phyloP scores from a whole-genome alignment of 2,329 filamentous ascomycete genomes.

The Alternaria burnsii region DNA sequence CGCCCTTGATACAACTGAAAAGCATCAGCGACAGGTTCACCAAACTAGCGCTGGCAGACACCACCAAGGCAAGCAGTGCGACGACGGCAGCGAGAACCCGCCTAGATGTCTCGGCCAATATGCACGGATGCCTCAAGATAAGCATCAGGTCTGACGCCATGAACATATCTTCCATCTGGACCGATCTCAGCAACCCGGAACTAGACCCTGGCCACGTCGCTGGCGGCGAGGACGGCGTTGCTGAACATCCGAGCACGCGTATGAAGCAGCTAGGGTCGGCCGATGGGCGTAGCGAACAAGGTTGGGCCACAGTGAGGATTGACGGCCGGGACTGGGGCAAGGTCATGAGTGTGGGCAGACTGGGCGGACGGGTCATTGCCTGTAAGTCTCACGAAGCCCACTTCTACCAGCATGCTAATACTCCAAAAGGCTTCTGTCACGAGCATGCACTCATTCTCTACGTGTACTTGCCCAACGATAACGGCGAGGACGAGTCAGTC shows the following conservation, averaged over 20 bases:
- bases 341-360: conserved; percentile 88
- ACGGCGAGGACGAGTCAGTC: conserved; percentile 74
- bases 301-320: conserved; percentile 88
- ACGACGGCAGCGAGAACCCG: conserved; percentile 57
- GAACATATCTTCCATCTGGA: conserved; percentile 86
- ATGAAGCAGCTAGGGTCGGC: conserved; percentile 69
- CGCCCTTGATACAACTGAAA: conserved; percentile 86
- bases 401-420: conserved; percentile 21
- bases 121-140: conserved; percentile 86
- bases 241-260: conserved; percentile 80
- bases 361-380: conserved; percentile 91
- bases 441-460: conserved; percentile 84
- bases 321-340: conserved; percentile 94
- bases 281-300: conserved; percentile 74
- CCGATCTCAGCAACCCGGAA: conserved; percentile 83
- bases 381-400: conserved; percentile 61
- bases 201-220: conserved; percentile 79
- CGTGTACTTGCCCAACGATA: conserved; percentile 79
- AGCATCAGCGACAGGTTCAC: conserved; percentile 96
- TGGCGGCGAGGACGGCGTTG: conserved; percentile 70
- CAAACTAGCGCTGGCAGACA: conserved; percentile 67
- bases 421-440: conserved; percentile 69
- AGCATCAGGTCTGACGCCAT: conserved; percentile 84
- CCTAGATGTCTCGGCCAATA: conserved; percentile 89
- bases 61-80: conserved; percentile 49